These are phyloP conservation scores for Platanus orientalis DNA, from an alignment of 164 flowering plant genomes.

Conservation along the genomic window DNA sequence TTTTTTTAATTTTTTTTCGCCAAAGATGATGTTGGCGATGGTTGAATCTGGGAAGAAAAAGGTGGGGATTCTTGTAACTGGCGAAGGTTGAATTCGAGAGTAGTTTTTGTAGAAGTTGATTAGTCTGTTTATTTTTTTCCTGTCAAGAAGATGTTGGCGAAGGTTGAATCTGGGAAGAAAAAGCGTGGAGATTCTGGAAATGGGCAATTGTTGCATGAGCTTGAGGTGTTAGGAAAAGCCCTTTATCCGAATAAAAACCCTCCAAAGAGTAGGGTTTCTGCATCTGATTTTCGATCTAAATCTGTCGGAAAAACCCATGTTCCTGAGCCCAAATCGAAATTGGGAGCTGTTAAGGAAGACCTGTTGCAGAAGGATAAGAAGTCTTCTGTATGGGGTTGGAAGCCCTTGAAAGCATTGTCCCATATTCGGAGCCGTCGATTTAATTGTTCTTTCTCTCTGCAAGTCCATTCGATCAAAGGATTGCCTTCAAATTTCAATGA, in stretches of 20 bases:
- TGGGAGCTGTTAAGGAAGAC: conserved; percentile 24
- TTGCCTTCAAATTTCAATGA: conserved; percentile 45
- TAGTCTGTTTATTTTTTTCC: not conserved
- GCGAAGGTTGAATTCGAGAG: too few species aligned
- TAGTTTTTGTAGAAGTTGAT: too few species aligned
- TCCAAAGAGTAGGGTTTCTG: conserved; percentile 23
- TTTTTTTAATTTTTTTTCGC: too few species aligned
- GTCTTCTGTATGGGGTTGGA: conserved; percentile 76
- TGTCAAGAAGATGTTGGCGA: conserved; percentile 45
- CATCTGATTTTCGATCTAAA: conserved; percentile 25
- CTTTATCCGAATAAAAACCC: conserved; percentile 45
- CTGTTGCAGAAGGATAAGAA: conserved; percentile 40
- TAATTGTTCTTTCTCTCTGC: conserved; percentile 62
- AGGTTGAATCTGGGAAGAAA: conserved; percentile 45
- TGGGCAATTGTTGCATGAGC: conserved; percentile 60
- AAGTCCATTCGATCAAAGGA: conserved; percentile 71
- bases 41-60: too few species aligned
- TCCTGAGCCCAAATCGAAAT: conserved; percentile 27
- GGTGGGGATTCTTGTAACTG: too few species aligned
- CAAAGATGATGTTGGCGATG: too few species aligned
- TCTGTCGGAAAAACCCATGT: conserved; percentile 38
- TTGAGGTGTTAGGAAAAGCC: conserved; percentile 78
- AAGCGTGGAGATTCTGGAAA: conserved; percentile 35
- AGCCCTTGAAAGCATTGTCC: conserved; percentile 62
- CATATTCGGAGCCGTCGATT: conserved; percentile 55